Conservation (phyloP, 495 filamentous ascomycete genomes). For the Neurospora sp. region DNA sequence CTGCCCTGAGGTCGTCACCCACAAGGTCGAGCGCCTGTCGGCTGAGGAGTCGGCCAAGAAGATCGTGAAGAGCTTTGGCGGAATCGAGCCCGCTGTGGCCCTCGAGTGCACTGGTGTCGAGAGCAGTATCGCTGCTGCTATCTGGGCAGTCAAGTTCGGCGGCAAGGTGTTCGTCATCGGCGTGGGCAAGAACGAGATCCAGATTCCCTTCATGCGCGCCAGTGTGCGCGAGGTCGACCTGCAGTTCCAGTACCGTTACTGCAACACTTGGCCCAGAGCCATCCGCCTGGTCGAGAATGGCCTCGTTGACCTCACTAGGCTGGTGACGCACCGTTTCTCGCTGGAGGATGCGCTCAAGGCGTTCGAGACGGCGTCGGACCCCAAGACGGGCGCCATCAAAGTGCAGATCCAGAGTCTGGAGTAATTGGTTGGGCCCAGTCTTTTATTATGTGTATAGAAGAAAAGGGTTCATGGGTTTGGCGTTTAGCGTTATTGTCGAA, state of each 20-base stretch:
- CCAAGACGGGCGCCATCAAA: slow-evolving; percentile 91
- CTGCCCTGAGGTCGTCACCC: slow-evolving; percentile 60
- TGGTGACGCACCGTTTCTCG: slow-evolving; percentile 79
- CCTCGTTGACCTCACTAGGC: slow-evolving; percentile 63
- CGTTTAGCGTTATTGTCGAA: not conserved
- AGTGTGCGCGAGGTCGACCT: slow-evolving; percentile 87
- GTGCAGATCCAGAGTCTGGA: slow-evolving; percentile 70
- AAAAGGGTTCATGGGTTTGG: not conserved
- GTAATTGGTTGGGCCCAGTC: slow-evolving; percentile 7
- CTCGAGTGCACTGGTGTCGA: slow-evolving; percentile 94
- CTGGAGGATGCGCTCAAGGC: slow-evolving; percentile 83
- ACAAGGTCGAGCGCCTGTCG: slow-evolving; percentile 59
- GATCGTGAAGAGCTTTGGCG: slow-evolving; percentile 56
- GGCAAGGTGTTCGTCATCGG: slow-evolving; percentile 92
- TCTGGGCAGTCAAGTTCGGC: slow-evolving; percentile 83
- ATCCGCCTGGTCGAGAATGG: slow-evolving; percentile 79
- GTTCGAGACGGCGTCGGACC: slow-evolving; percentile 75
- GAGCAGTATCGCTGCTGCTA: slow-evolving; percentile 71
- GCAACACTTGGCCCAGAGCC: slow-evolving; percentile 89
- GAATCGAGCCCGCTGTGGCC: slow-evolving; percentile 63
- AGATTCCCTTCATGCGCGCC: slow-evolving; percentile 83
- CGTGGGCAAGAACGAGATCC: slow-evolving; percentile 89
- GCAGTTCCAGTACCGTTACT: slow-evolving; percentile 92
- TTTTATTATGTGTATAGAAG: not conserved
- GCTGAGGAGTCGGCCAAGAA: slow-evolving; percentile 61